These are phyloP conservation scores for Serendipita vermifera DNA, from an alignment of 768 basidiomycete species.

Conservation along the genomic window DNA sequence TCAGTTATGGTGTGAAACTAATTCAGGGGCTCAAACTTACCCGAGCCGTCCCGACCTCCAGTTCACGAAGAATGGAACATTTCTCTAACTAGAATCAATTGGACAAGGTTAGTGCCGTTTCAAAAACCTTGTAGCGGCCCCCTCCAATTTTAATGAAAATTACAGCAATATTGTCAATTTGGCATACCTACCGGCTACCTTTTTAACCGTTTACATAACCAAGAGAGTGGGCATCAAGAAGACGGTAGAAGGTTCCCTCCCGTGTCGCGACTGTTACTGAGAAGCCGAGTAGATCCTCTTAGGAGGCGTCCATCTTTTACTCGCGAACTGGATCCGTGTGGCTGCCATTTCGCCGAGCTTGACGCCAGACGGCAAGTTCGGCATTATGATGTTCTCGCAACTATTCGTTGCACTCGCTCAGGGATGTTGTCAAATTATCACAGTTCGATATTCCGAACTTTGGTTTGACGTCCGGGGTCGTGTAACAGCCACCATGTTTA, in stretches of 20 bases:
- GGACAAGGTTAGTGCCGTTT: neutral
- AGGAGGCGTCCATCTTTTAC: neutral
- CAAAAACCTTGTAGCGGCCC: neutral
- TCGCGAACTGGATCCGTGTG: slow-evolving; percentile 3
- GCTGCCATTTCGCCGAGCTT: neutral
- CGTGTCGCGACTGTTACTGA: neutral
- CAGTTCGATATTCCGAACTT: slow-evolving; percentile 6
- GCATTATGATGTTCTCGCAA: neutral
- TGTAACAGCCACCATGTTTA: slow-evolving; percentile 1
- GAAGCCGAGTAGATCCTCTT: neutral
- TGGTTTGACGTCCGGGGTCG: slow-evolving; percentile 3
- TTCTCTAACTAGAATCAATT: slow-evolving; percentile 5
- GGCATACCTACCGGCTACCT: neutral
- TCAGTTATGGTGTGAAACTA: too few relatives aligned
- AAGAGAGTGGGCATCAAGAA: neutral
- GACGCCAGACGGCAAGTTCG: neutral
- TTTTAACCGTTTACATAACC: neutral
- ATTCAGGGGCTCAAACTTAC: neutral
- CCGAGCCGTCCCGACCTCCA: neutral
- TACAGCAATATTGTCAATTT: slow-evolving; percentile 6
- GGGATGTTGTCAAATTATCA: neutral
- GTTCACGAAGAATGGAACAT: slow-evolving; percentile 7
- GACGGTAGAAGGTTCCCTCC: neutral
- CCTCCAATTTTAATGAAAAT: neutral
- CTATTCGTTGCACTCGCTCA: neutral